Evolutionary conservation across 306 rosid species (phyloP), one percentile per base, ranked within the genome.

Genomic region (Abrus pulchellus): DNA sequence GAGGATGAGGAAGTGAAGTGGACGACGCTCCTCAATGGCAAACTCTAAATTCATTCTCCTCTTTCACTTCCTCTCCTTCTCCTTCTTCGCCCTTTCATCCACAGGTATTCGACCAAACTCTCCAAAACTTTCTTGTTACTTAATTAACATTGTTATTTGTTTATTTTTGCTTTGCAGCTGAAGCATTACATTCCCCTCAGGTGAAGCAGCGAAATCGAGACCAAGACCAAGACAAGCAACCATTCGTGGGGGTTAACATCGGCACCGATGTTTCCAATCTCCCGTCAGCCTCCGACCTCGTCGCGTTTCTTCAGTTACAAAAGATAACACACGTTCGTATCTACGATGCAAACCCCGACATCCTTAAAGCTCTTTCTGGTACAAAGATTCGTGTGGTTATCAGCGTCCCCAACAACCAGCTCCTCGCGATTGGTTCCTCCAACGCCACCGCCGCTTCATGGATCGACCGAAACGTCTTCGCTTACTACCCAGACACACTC

Each of bases 381-480:
- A 82, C 94, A 47, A 90, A 88, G 77, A 93, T 95, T 69, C 89
- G 92, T 1, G 99, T 93, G 54, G 66, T 89, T 8, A 87, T 95
- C 78, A 84, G 92, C 72, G 88, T 95, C 7, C 99, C 99, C 14
- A 95, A 95, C 71, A 93, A 95, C 79, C 97, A 95, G 84, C 96
- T 93, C 13, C 82, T 93, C 1, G 99, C 97, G 2, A 89, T 95
- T 10, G 99, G 97, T 9, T 91, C 97, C 61, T 95, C 99, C 57
- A 95, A 95, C 84, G 68, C 97, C 64, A 89, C 97, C 7, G 99
- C 99, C 5, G 99, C 96, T 13, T 65, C 93, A 0, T 95, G 98
- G 99, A 83, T 95, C 64, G 89, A 75, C 38, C 88, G 94, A 53
- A 93, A 95, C 88, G 91, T 95, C 66, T 92, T 87, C 71, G 90